Percentiles rank a stretch among this genome's conserved stretches.
phyloP scores from a whole-genome alignment of 257 asterid species.

The Henckelia pumila region DNA sequence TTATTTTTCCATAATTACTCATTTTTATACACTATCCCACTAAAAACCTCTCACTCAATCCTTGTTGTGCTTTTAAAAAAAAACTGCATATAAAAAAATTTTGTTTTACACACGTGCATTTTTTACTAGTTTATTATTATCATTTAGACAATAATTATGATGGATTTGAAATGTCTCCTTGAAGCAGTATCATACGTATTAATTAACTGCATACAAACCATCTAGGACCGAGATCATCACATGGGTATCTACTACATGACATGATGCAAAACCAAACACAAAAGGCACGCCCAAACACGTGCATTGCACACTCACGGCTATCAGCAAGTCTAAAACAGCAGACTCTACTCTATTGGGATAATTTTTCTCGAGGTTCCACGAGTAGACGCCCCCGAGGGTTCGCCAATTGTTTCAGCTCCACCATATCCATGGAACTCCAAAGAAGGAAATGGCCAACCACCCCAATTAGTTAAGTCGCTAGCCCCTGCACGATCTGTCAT shows the following conservation, averaged over 20 bases:
- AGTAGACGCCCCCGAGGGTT: slow-evolving; percentile 25
- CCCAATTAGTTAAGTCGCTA: slow-evolving; percentile 35
- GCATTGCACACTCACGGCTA: not conserved
- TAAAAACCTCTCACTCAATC: no score
- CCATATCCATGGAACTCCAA: slow-evolving; percentile 38
- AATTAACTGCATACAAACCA: not conserved
- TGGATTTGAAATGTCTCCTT: no score
- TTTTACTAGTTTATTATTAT: no score
- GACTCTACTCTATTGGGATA: slow-evolving; percentile 49
- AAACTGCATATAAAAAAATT: no score
- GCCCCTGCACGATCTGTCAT: slow-evolving; percentile 35
- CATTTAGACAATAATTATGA: no score
- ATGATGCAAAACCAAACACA: not conserved
- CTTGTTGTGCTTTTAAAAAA: no score
- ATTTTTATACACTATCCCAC: no score
- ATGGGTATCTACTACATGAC: not conserved
- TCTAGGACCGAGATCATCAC: not conserved
- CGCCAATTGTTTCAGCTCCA: slow-evolving; percentile 27
- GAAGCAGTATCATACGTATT: not conserved
- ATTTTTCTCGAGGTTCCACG: slow-evolving; percentile 38
- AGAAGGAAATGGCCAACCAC: slow-evolving; percentile 49
- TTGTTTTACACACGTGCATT: no score
- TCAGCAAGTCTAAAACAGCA: not conserved
- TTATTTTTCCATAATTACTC: no score
- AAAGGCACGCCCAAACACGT: not conserved